Evolutionary conservation across 2,329 filamentous ascomycete genomes (phyloP).

Genomic region (Ceratocystis huliohia): DNA sequence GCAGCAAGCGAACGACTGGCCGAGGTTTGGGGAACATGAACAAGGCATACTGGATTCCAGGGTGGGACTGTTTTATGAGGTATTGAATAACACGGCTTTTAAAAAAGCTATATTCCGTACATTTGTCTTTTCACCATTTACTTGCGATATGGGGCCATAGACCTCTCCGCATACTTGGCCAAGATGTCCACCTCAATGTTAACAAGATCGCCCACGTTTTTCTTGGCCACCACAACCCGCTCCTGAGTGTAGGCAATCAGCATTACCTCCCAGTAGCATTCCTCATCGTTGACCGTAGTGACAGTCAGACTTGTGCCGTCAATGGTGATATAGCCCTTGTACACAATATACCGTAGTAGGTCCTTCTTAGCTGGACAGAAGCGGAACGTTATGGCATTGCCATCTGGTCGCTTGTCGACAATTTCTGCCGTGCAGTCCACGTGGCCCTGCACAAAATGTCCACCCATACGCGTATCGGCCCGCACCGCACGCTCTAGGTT

Average conservation of each 20-base stretch:
- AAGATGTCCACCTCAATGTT: conserved; percentile 90
- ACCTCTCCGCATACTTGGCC: conserved; percentile 81
- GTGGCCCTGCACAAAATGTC: conserved; percentile 95
- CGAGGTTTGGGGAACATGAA: conserved; percentile 50
- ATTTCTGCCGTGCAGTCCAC: conserved; percentile 82
- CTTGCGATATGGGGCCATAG: conserved; percentile 55
- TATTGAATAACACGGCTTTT: background rate
- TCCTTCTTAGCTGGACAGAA: conserved; percentile 57
- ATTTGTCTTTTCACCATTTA: background rate
- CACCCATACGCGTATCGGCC: conserved; percentile 87
- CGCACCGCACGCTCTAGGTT: conserved; percentile 92
- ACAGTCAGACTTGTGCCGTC: conserved; percentile 92
- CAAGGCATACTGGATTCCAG: background rate
- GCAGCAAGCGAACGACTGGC: conserved; percentile 55
- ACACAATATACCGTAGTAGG: conserved; percentile 76
- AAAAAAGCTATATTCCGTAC: background rate
- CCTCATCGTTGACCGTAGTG: conserved; percentile 66
- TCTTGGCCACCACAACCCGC: conserved; percentile 69
- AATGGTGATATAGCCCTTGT: conserved; percentile 90
- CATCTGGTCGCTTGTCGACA: conserved; percentile 59
- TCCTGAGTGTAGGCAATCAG: conserved; percentile 93
- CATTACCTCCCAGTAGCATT: conserved; percentile 92
- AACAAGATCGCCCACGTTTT: conserved; percentile 66
- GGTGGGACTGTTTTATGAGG: background rate
- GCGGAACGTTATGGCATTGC: conserved; percentile 79